Percentiles rank a stretch among this genome's conserved stretches.
Evolutionary conservation across 2,329 filamentous ascomycete genomes (phyloP).

Genomic region (Aspergillus sp.): DNA sequence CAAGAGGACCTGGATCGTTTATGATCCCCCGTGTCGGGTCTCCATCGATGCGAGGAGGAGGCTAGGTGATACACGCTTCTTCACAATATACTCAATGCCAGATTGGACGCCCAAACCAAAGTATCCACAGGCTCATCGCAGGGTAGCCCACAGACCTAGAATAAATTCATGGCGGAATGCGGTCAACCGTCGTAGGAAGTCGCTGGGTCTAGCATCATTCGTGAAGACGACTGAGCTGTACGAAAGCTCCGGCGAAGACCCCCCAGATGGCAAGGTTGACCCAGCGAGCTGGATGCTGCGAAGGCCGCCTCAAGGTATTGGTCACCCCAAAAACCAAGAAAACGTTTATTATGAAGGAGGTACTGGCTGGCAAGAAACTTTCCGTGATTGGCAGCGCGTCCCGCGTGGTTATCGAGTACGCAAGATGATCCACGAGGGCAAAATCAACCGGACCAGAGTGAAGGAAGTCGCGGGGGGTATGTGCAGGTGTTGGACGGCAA

Average conservation of each 20-base stretch:
- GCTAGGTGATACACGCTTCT: constrained; percentile 37
- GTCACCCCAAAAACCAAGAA: constrained; percentile 33
- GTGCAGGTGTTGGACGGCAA: too few species aligned
- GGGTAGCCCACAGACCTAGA: constrained; percentile 23
- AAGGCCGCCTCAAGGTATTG: constrained; percentile 39
- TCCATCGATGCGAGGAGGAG: constrained; percentile 27
- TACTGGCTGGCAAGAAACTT: constrained; percentile 38
- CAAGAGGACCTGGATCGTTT: constrained; percentile 37
- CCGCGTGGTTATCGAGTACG: constrained; percentile 34
- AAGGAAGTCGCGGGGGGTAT: constrained; percentile 16
- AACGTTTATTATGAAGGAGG: constrained; percentile 40
- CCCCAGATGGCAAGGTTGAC: constrained; percentile 38
- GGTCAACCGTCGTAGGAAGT: constrained; percentile 33
- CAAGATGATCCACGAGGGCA: constrained; percentile 35
- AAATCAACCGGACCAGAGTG: constrained; percentile 31
- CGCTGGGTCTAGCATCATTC: constrained; percentile 26
- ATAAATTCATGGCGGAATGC: constrained; percentile 40
- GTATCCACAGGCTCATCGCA: constrained; percentile 19
- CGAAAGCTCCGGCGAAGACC: constrained; percentile 36
- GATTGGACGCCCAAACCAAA: constrained; percentile 22
- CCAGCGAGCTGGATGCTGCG: constrained; percentile 40
- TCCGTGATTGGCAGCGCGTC: constrained; percentile 39
- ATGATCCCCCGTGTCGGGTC: constrained; percentile 38
- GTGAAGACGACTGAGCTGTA: constrained; percentile 31
- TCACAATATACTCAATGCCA: constrained; percentile 25